Percentiles rank a stretch among this genome's conserved stretches.
phyloP scores from a whole-genome alignment of 2,329 filamentous ascomycete species.

The Talaromyces sp. region DNA sequence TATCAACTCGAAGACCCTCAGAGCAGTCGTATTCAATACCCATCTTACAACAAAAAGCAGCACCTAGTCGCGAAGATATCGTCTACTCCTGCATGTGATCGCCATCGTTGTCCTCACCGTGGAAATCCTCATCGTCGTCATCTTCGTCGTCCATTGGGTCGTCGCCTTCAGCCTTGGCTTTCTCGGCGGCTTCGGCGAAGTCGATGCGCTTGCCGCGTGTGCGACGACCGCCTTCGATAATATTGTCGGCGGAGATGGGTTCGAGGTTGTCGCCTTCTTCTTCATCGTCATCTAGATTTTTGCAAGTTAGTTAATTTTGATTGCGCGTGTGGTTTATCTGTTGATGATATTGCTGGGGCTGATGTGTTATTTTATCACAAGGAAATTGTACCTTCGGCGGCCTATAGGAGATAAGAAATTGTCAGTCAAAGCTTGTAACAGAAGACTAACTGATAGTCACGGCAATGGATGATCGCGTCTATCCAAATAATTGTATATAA shows the following conservation, averaged over 20 bases:
- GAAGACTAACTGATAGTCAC: not conserved
- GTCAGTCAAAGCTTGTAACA: not conserved
- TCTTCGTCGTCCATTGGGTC: conserved; percentile 60
- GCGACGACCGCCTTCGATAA: conserved; percentile 72
- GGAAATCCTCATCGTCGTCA: conserved; percentile 51
- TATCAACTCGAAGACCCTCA: not conserved
- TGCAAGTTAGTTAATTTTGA: not conserved
- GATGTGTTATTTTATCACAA: not conserved
- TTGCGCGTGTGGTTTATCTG: not conserved
- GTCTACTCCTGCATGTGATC: conserved; percentile 42
- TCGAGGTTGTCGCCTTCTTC: conserved; percentile 76
- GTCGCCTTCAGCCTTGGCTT: conserved; percentile 75
- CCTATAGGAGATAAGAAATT: not conserved
- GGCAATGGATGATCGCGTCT: not conserved
- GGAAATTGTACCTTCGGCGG: conserved; percentile 8
- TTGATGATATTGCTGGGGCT: not conserved
- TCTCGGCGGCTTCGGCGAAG: conserved; percentile 83
- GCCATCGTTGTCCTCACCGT: conserved; percentile 28
- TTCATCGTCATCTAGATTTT: conserved; percentile 54
- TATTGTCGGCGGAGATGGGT: conserved; percentile 87
- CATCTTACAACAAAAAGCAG: not conserved
- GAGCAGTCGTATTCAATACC: not conserved
- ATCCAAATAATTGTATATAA: not conserved
- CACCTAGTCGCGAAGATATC: not conserved
- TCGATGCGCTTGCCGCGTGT: conserved; percentile 91